Conservation (phyloP, 1,284 basidiomycete genomes). For the Xerocomus amazonicus region DNA sequence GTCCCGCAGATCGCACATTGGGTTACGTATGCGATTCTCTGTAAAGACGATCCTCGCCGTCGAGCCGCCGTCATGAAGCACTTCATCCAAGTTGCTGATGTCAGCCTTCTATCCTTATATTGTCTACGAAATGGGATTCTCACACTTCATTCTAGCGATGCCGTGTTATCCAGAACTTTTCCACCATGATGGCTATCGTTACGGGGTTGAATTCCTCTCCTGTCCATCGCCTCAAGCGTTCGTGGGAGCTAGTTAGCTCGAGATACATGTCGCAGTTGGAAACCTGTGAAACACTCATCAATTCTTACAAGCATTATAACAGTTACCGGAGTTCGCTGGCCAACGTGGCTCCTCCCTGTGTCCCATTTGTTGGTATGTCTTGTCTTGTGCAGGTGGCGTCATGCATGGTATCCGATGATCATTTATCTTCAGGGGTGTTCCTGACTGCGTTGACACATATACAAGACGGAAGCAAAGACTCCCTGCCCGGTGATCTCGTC, state of each 20-base stretch:
- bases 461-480: conserved; percentile 79
- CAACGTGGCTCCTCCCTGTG: conserved; percentile 70
- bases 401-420: conserved; percentile 1
- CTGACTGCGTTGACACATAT: conserved; percentile 79
- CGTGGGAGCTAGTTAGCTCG: conserved; percentile 68
- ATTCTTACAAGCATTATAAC: conserved; percentile 74
- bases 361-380: conserved; percentile 74
- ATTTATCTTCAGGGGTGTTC: conserved; percentile 56
- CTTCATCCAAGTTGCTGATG: conserved; percentile 75
- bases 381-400: not conserved
- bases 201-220: conserved; percentile 78
- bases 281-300: conserved; percentile 55
- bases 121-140: conserved; percentile 4
- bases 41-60: conserved; percentile 67
- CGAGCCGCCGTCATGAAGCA: conserved; percentile 69
- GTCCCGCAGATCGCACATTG: conserved; percentile 57
- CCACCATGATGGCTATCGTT: conserved; percentile 75
- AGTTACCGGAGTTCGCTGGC: conserved; percentile 67
- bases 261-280: conserved; percentile 46
- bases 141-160: conserved; percentile 50
- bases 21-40: conserved; percentile 72
- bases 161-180: conserved; percentile 70
- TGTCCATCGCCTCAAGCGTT: conserved; percentile 70
- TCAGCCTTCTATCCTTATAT: conserved; percentile 34
- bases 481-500: conserved; percentile 59